These are phyloP conservation scores for Saccharomyces uvarum DNA, from an alignment of 1,139 yeast genomes.

Conservation along the genomic window DNA sequence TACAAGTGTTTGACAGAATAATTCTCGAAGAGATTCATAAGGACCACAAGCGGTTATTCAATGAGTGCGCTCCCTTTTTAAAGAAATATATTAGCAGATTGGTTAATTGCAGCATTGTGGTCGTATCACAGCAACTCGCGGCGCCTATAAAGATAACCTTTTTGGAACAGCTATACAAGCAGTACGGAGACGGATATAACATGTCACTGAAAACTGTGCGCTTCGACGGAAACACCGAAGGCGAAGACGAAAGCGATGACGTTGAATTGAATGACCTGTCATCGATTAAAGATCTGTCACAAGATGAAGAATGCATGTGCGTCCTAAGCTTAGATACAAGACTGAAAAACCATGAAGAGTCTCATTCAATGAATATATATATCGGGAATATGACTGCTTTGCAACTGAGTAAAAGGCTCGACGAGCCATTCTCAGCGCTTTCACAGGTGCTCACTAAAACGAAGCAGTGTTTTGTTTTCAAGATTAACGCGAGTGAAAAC, in stretches of 20 bases:
- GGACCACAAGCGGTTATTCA: neutral
- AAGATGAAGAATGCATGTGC: neutral
- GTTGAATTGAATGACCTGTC: neutral
- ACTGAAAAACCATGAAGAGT: neutral
- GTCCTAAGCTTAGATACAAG: neutral
- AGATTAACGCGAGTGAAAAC: neutral
- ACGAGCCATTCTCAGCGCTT: neutral
- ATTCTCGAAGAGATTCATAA: neutral
- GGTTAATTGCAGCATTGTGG: neutral
- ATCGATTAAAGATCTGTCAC: neutral
- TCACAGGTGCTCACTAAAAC: neutral
- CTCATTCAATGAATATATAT: neutral
- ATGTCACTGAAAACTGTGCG: neutral
- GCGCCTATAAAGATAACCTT: neutral
- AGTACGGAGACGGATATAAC: neutral
- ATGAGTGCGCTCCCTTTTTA: neutral
- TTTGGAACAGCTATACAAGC: neutral
- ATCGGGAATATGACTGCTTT: neutral
- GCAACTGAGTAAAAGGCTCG: neutral
- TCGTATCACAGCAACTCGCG: neutral
- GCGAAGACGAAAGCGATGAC: neutral
- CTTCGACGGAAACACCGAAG: neutral
- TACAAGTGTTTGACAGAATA: neutral
- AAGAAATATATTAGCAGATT: neutral
- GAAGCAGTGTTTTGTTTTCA: neutral